Evolutionary conservation across 2,329 filamentous ascomycete genomes (phyloP).

Genomic region (Aspergillus viridinutans): DNA sequence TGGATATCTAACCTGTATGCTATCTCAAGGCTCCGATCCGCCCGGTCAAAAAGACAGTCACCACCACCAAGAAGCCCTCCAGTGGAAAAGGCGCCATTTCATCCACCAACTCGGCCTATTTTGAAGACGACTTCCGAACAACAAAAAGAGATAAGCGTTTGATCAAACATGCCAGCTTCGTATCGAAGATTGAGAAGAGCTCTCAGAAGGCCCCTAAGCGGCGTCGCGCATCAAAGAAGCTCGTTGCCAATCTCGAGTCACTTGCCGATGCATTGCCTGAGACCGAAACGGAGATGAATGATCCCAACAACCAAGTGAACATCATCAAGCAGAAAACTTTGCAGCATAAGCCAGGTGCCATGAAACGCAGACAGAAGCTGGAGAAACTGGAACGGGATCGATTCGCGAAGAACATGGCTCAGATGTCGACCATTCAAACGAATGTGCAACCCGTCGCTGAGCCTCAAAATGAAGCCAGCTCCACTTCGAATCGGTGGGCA

Average conservation of each 20-base stretch:
- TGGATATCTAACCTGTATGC: background rate
- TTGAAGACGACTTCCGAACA: slow-evolving; percentile 54
- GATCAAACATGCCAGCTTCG: slow-evolving; percentile 76
- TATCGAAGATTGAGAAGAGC: slow-evolving; percentile 69
- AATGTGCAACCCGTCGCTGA: slow-evolving; percentile 21
- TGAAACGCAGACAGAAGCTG: slow-evolving; percentile 77
- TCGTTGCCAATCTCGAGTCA: slow-evolving; percentile 68
- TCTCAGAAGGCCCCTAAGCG: slow-evolving; percentile 56
- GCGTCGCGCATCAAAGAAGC: slow-evolving; percentile 69
- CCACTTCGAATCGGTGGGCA: slow-evolving; percentile 65
- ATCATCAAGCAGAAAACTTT: slow-evolving; percentile 72
- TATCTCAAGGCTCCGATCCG: slow-evolving; percentile 25
- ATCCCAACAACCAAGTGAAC: slow-evolving; percentile 53
- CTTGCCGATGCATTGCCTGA: slow-evolving; percentile 78
- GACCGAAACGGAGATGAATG: slow-evolving; percentile 45
- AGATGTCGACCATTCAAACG: slow-evolving; percentile 52
- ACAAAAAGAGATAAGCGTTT: slow-evolving; percentile 79
- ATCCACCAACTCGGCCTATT: slow-evolving; percentile 15
- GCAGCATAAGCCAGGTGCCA: slow-evolving; percentile 68
- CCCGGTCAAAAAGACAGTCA: slow-evolving; percentile 13
- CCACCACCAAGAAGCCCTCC: slow-evolving; percentile 12
- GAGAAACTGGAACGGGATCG: slow-evolving; percentile 77
- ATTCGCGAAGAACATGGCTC: slow-evolving; percentile 78
- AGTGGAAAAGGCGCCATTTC: slow-evolving; percentile 16
- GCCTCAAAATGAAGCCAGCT: slow-evolving; percentile 14